Evolutionary conservation across 768 basidiomycete species (phyloP).

Genomic region (Lyophyllum atratum): DNA sequence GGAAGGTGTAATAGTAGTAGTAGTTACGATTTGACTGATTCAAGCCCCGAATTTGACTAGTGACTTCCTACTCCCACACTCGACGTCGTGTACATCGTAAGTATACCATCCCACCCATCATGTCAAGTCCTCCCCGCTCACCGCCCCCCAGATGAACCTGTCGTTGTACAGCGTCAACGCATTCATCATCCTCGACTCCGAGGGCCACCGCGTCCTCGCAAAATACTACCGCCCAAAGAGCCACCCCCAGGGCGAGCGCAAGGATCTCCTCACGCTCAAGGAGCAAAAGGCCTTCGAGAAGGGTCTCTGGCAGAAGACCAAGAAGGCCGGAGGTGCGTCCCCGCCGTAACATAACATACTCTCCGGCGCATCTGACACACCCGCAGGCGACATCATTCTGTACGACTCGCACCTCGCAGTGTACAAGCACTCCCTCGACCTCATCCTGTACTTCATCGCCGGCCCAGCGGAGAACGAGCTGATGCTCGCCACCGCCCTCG

Average conservation of each 20-base stretch:
- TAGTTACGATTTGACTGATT: neutral
- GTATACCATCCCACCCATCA: too few species aligned
- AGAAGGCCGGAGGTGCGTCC: constrained; percentile 82
- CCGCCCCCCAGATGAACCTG: constrained; percentile 57
- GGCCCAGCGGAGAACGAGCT: constrained; percentile 91
- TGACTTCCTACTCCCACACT: constrained; percentile 6
- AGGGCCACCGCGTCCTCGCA: constrained; percentile 91
- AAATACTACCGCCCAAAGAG: constrained; percentile 90
- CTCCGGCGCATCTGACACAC: neutral
- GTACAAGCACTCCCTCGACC: constrained; percentile 93
- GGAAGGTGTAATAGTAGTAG: neutral
- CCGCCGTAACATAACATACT: neutral
- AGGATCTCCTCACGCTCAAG: constrained; percentile 71
- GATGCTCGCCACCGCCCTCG: constrained; percentile 87
- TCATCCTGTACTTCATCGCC: constrained; percentile 92
- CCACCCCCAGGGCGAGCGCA: constrained; percentile 61
- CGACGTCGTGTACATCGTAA: too few species aligned
- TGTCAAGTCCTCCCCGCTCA: neutral
- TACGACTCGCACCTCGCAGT: constrained; percentile 90
- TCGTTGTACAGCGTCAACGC: constrained; percentile 87
- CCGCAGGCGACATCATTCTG: constrained; percentile 87
- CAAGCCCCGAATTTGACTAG: neutral
- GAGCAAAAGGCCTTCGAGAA: constrained; percentile 97
- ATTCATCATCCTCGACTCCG: constrained; percentile 92
- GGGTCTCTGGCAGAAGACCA: constrained; percentile 93